Evolutionary conservation across 805 yeast genomes (phyloP).

Genomic region (Lipomyces orientalis): DNA sequence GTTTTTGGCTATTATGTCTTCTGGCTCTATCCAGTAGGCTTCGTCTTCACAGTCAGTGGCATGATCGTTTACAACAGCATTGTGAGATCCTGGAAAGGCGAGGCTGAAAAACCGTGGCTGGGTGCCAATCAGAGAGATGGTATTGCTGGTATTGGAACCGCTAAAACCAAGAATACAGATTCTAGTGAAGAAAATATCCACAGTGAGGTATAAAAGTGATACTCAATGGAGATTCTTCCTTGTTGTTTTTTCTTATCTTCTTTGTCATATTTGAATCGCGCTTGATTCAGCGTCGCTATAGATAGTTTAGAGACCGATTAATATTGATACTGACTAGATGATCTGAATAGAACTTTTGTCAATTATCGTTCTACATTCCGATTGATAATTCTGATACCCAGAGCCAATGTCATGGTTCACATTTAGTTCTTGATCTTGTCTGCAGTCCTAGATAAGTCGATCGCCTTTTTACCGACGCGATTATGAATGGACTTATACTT

Average conservation of each 20-base stretch:
- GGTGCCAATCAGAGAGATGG: constrained; percentile 46
- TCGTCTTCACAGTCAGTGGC: constrained; percentile 51
- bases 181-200: neutral
- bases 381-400: neutral
- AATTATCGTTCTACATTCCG: neutral
- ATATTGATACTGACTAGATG: too few species aligned
- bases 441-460: neutral
- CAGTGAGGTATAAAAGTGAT: neutral
- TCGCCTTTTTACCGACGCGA: constrained; percentile 10
- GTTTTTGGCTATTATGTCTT: constrained; percentile 53
- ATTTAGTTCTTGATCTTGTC: neutral
- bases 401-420: neutral
- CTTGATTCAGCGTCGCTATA: neutral
- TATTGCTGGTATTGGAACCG: constrained; percentile 46
- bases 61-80: constrained; percentile 50
- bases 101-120: constrained; percentile 53
- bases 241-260: neutral
- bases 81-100: constrained; percentile 47
- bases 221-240: too few species aligned
- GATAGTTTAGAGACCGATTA: neutral
- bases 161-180: constrained; percentile 14
- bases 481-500: constrained; percentile 38
- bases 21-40: constrained; percentile 56
- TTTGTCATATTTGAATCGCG: neutral
- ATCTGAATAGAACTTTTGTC: too few species aligned